These are phyloP conservation scores for Besnoitia besnoiti DNA, from an alignment of 169 alveolate genomes.

Conservation along the genomic window DNA sequence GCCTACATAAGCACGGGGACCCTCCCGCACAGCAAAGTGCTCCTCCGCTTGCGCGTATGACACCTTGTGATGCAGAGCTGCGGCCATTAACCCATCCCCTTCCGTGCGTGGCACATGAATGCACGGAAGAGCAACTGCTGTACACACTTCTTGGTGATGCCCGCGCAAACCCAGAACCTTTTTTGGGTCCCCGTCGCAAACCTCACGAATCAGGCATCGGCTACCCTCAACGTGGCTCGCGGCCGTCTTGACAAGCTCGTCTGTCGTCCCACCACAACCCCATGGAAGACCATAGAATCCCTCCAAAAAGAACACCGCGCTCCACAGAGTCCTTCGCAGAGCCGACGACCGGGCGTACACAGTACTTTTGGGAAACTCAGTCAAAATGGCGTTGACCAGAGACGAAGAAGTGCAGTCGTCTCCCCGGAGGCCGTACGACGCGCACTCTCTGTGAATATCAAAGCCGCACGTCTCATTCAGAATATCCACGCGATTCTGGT, in stretches of 20 bases:
- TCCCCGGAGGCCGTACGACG: background rate
- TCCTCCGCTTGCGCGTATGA: background rate
- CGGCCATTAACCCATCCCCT: background rate
- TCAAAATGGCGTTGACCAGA: background rate
- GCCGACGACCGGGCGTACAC: background rate
- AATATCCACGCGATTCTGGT: background rate
- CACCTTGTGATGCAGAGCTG: background rate
- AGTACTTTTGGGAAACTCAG: background rate
- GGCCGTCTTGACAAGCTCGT: background rate
- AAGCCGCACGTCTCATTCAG: background rate
- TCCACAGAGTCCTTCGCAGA: background rate
- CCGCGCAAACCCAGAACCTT: background rate
- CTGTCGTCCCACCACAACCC: background rate
- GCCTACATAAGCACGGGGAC: background rate
- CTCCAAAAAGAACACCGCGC: slow-evolving; percentile 6
- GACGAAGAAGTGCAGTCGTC: background rate
- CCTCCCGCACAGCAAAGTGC: background rate
- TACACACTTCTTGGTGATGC: background rate
- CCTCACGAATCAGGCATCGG: slow-evolving; percentile 8
- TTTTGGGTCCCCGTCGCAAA: background rate
- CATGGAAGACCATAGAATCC: slow-evolving; percentile 1
- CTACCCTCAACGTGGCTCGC: background rate
- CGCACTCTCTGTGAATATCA: background rate
- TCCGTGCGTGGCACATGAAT: background rate
- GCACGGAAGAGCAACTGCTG: slow-evolving; percentile 4